A percentile compares a stretch with the other conserved stretches of the same genome.
These are phyloP conservation scores for Globisporangium cederbergense DNA, from an alignment of 352 stramenopile genomes.

Conservation along the genomic window DNA sequence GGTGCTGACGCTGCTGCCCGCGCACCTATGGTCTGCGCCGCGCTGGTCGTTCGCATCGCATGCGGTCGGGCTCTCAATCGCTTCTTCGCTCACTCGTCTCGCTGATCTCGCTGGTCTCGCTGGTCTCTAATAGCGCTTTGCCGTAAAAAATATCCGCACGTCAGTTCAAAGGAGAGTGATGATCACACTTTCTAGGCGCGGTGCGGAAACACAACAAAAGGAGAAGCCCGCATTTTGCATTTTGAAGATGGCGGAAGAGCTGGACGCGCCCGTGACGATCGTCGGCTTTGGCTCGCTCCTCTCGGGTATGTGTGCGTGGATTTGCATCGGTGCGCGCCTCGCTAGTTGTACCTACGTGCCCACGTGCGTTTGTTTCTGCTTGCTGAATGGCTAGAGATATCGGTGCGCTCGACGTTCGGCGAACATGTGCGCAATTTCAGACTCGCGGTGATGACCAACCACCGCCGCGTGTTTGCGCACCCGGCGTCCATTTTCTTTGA, in stretches of 20 bases:
- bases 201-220: too few species aligned
- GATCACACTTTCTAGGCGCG: neutral
- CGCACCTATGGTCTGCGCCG: neutral
- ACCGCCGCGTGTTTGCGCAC: conserved; percentile 89
- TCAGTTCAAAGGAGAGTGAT: conserved; percentile 9
- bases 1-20: neutral
- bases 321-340: neutral
- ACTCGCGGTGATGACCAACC: conserved; percentile 76
- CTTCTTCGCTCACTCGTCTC: neutral
- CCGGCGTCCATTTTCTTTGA: conserved; percentile 93
- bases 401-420: conserved; percentile 85
- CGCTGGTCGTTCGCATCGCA: conserved; percentile 12
- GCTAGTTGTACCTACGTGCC: too few species aligned
- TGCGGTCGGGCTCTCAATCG: neutral
- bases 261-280: conserved; percentile 57
- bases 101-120: neutral
- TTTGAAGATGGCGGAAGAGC: neutral
- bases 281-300: conserved; percentile 91
- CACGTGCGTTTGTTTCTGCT: neutral
- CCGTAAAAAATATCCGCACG: neutral
- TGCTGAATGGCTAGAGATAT: conserved; percentile 41
- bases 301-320: conserved; percentile 37
- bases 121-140: neutral
- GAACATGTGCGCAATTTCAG: conserved; percentile 86
- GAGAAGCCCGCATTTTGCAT: too few species aligned